Conservation (phyloP, 2,329 filamentous ascomycete species). For the Akanthomyces uredinophilus region DNA sequence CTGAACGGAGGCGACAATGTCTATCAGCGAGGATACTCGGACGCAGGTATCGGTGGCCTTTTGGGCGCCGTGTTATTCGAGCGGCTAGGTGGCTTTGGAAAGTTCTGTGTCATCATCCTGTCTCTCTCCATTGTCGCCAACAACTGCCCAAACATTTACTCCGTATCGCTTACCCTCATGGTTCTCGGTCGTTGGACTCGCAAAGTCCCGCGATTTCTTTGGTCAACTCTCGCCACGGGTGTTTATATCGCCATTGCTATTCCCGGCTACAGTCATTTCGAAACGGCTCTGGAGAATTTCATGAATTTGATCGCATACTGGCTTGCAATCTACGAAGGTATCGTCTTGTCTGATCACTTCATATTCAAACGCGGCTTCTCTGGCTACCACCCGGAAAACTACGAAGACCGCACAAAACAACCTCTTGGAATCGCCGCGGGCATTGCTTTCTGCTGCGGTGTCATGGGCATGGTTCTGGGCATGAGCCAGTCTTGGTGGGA, state of each 20-base stretch:
- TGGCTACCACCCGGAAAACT: constrained; percentile 55
- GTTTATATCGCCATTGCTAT: constrained; percentile 66
- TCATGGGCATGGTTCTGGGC: constrained; percentile 61
- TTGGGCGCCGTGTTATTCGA: constrained; percentile 60
- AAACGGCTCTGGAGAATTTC: constrained; percentile 62
- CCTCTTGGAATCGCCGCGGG: constrained; percentile 61
- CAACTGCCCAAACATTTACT: constrained; percentile 71
- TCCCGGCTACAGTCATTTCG: constrained; percentile 62
- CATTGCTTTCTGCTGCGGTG: constrained; percentile 57
- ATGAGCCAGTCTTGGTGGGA: constrained; percentile 68
- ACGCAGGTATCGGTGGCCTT: constrained; percentile 56
- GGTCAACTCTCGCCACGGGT: constrained; percentile 57
- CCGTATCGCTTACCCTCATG: constrained; percentile 61
- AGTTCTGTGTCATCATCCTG: constrained; percentile 65
- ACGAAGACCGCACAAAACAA: constrained; percentile 51
- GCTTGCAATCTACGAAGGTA: constrained; percentile 67
- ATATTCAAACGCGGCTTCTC: constrained; percentile 58
- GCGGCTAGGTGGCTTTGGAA: constrained; percentile 61
- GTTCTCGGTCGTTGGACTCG: constrained; percentile 55
- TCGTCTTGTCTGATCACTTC: constrained; percentile 62
- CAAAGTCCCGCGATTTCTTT: constrained; percentile 61
- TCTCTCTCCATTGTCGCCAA: constrained; percentile 64
- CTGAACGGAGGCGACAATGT: constrained; percentile 13
- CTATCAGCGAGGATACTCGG: constrained; percentile 8
- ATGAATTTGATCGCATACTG: constrained; percentile 68